phyloP scores from a whole-genome alignment of 1,284 basidiomycete genomes.

The Apiotrichum brassicae region DNA sequence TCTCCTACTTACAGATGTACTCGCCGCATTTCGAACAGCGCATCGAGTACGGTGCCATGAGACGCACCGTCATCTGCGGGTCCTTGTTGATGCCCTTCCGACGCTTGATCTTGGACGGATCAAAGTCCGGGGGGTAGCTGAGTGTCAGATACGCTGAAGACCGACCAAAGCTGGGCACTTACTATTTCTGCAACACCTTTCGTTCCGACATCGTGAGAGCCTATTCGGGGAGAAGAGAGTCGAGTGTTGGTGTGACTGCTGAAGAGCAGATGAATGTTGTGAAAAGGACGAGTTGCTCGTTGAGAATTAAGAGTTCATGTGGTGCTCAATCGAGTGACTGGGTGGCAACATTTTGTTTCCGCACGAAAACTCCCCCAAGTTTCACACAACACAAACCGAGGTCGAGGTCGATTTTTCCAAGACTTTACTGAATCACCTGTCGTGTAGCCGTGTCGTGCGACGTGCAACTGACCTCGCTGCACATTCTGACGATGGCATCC shows the following conservation, averaged over 20 bases:
- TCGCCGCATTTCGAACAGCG: conserved; percentile 93
- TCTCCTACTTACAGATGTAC: conserved; percentile 64
- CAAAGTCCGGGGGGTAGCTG: conserved; percentile 69
- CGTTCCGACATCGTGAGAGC: conserved; percentile 72
- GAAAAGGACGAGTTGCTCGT: no score
- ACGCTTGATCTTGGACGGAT: conserved; percentile 91
- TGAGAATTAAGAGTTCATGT: no score
- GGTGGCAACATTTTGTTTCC: no score
- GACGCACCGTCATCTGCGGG: conserved; percentile 89
- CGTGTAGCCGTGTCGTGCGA: no score
- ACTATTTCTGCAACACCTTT: conserved; percentile 63
- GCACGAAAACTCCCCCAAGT: no score
- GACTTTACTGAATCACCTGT: no score
- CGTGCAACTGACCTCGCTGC: no score
- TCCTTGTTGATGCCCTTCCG: conserved; percentile 68
- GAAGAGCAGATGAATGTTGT: neutral
- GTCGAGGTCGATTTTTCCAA: no score
- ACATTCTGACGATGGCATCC: no score
- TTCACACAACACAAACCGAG: no score
- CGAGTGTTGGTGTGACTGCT: neutral
- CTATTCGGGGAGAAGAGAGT: neutral
- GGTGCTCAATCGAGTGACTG: no score
- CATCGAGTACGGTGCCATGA: conserved; percentile 99
- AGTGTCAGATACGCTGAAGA: neutral
- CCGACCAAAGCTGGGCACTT: conserved; percentile 23